These are phyloP conservation scores for Eucalyptus cloeziana DNA, from an alignment of 345 rosid genomes.

Conservation along the genomic window DNA sequence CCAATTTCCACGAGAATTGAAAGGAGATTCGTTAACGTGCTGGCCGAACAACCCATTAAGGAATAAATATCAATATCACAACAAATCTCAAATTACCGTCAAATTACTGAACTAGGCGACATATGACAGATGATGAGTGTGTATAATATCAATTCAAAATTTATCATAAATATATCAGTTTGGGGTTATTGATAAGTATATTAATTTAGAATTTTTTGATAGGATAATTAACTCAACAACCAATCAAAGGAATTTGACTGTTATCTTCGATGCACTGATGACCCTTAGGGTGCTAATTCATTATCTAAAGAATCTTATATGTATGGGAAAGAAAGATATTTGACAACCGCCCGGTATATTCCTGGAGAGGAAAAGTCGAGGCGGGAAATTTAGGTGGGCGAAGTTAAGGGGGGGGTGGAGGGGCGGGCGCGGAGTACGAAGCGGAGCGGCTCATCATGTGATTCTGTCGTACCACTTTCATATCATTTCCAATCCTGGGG, in stretches of 20 bases:
- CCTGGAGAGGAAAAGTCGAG: not conserved
- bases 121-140: too few relatives aligned
- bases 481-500: not conserved
- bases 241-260: not conserved
- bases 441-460: not conserved
- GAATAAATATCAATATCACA: too few relatives aligned
- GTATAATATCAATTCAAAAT: too few relatives aligned
- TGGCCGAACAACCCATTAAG: not conserved
- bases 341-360: not conserved
- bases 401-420: not conserved
- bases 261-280: rapidly evolving
- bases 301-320: not conserved
- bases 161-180: rapidly evolving
- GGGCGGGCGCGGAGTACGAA: not conserved
- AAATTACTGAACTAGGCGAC: rapidly evolving
- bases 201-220: too few relatives aligned
- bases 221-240: too few relatives aligned
- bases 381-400: not conserved
- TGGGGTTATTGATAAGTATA: rapidly evolving
- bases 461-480: not conserved
- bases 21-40: not conserved
- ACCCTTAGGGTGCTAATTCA: not conserved
- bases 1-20: too few relatives aligned
- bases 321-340: rapidly evolving
- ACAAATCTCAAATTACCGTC: rapidly evolving